Conservation (phyloP, 352 stramenopile genomes). For the Globisporangium camurandrum region DNA sequence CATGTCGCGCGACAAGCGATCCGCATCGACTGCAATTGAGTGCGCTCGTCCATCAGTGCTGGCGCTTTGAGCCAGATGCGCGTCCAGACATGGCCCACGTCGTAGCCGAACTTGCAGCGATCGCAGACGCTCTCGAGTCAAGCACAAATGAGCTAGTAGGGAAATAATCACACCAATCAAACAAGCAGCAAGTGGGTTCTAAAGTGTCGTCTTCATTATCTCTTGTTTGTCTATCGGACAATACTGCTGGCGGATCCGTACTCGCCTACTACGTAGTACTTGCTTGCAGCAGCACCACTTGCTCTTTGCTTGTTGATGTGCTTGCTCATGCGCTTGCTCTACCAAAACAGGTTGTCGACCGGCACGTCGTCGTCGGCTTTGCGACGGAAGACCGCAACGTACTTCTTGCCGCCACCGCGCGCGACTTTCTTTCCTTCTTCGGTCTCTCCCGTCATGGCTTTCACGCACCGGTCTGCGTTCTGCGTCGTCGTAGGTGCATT, state of each 20-base stretch:
- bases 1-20: conserved; percentile 8
- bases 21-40: conserved; percentile 1
- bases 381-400: conserved; percentile 74
- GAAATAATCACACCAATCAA: too few relatives aligned
- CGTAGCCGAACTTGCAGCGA: neutral
- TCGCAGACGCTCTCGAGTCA: neutral
- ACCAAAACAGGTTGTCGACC: conserved; percentile 67
- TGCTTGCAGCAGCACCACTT: too few relatives aligned
- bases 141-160: too few relatives aligned
- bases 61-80: conserved; percentile 18
- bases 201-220: too few relatives aligned
- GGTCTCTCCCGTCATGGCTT: conserved; percentile 94
- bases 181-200: too few relatives aligned
- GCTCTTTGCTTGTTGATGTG: too few relatives aligned
- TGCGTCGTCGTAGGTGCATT: conserved; percentile 11
- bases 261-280: too few relatives aligned
- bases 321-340: conserved; percentile 1
- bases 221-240: too few relatives aligned
- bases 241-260: too few relatives aligned
- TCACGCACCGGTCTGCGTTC: conserved; percentile 88
- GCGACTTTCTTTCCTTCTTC: conserved; percentile 99
- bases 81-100: conserved; percentile 20
- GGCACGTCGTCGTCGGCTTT: conserved; percentile 50
- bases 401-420: conserved; percentile 86
- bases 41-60: conserved; percentile 21